A percentile compares a stretch with the other conserved stretches of the same genome.
Evolutionary conservation across 768 basidiomycete genomes (phyloP).

Genomic region (Termitomyces sp.): DNA sequence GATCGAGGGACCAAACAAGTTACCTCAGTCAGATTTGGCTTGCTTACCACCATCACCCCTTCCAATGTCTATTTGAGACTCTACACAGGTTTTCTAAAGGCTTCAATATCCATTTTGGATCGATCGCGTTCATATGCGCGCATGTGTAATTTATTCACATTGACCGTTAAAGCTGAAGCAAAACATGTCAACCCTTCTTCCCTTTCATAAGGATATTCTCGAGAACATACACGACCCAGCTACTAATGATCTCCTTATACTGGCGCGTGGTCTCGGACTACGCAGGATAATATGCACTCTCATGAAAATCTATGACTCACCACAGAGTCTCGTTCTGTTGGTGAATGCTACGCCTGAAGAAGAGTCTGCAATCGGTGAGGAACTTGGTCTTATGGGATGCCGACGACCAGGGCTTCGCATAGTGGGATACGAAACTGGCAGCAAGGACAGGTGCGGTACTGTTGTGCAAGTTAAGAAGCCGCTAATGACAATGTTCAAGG

Average conservation of each 20-base stretch:
- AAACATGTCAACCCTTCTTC: conserved; percentile 46
- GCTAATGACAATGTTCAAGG: conserved; percentile 32
- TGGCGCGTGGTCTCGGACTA: conserved; percentile 90
- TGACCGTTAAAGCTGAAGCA: background rate
- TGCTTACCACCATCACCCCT: background rate
- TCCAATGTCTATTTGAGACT: background rate
- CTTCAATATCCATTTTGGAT: background rate
- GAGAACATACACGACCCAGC: conserved; percentile 70
- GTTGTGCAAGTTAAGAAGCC: background rate
- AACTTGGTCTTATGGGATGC: conserved; percentile 89
- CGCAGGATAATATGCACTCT: conserved; percentile 80
- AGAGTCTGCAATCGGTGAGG: conserved; percentile 87
- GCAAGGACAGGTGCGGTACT: conserved; percentile 63
- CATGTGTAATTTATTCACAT: background rate
- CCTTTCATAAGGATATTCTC: conserved; percentile 66
- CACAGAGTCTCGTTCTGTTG: conserved; percentile 77
- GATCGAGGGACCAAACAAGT: conserved; percentile 5
- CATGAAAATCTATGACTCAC: conserved; percentile 88
- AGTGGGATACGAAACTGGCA: conserved; percentile 76
- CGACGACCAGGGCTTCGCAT: conserved; percentile 79
- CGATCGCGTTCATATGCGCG: background rate
- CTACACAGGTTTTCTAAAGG: background rate
- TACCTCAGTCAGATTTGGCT: no score
- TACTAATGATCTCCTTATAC: conserved; percentile 66
- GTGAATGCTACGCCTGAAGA: conserved; percentile 85